Base-by-base conservation (phyloP, 208 protist species). In the Acanthamoeba castellanii region DNA sequence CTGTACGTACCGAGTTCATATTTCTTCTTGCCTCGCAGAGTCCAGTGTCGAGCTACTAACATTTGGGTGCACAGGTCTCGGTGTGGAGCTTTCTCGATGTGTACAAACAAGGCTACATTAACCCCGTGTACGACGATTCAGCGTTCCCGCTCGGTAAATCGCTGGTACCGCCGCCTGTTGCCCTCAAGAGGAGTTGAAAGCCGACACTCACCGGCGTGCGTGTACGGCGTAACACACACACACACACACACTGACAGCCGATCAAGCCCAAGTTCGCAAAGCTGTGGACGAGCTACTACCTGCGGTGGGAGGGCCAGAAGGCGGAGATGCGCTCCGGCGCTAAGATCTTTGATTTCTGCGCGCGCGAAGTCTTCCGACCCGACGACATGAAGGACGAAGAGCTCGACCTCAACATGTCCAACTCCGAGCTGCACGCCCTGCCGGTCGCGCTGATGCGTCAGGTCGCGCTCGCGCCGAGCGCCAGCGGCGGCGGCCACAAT, bases 291-390 rank as follows among this genome's bases (percentile, higher is more conserved):
- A 27, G 52, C 82, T 90, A 90, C 47, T 90, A 68, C 55, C 55
- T 90, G 25, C 47, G 82, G n/a, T 90, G 82, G 82, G 82, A 82
- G 45, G 74, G 74, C 42, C 74, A 82, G 74, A 82, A 52, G 45
- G 37, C 74, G n/a, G 74, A 82, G 8, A 82, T 82, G 74, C 34
- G 45, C 18, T 27, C 74, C 16, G 42, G 42, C 42, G 74, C 74
- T 1, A 82, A 82, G 74, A 82, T 82, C 20, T 1, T 45, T 25
- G 74, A 82, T 16, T 82, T 82, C 37, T 82, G 74, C 74, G 42
- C 32, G 30, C 74, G 74, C 22, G 74, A 82, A 27, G 20, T 0
- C 9, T 55, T 55, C 74, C 32, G 45, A 11, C 74, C 74, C 20
- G 34, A 82, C 7, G 74, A 82, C 42, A 45, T 55, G 45, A 82